phyloP scores from a whole-genome alignment of 345 rosid species.

The Aquilaria sinensis region DNA sequence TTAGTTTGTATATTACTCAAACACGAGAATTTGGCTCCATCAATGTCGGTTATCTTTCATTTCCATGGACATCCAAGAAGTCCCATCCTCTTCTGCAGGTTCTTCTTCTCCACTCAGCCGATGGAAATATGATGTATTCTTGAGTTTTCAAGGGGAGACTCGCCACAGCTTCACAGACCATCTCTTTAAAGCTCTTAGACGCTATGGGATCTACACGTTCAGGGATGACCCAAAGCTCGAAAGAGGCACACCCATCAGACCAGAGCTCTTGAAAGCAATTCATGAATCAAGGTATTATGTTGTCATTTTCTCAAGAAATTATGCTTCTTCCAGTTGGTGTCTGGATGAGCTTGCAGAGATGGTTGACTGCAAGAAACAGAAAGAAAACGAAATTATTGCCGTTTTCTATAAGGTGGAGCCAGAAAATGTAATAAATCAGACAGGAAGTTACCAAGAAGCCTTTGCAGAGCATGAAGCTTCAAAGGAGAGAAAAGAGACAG shows the following conservation, averaged over 20 bases:
- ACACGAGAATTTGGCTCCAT: too few species aligned
- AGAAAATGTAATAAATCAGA: not conserved
- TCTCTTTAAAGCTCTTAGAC: not conserved
- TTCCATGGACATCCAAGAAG: too few species aligned
- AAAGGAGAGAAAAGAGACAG: not conserved
- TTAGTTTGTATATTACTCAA: too few species aligned
- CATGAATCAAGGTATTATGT: not conserved
- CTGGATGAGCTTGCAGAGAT: conserved; percentile 7
- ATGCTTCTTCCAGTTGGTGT: conserved; percentile 1
- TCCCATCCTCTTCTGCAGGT: too few species aligned
- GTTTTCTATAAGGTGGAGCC: not conserved
- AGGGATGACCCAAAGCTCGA: conserved; percentile 1
- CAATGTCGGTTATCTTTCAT: too few species aligned
- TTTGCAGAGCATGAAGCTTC: not conserved
- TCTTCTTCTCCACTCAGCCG: too few species aligned
- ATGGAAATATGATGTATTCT: conserved; percentile 3
- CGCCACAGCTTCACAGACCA: not conserved
- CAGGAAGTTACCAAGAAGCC: not conserved
- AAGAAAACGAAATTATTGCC: not conserved
- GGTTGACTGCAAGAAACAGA: not conserved
- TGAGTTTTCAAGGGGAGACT: conserved; percentile 5
- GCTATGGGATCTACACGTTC: not conserved
- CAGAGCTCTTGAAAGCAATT: not conserved
- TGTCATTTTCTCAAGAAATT: not conserved
- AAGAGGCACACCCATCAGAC: not conserved